Evolutionary conservation across 371 early-diverging fungal species (phyloP), one percentile per base, ranked within the genome.

Genomic region (Smittium mucronatum): DNA sequence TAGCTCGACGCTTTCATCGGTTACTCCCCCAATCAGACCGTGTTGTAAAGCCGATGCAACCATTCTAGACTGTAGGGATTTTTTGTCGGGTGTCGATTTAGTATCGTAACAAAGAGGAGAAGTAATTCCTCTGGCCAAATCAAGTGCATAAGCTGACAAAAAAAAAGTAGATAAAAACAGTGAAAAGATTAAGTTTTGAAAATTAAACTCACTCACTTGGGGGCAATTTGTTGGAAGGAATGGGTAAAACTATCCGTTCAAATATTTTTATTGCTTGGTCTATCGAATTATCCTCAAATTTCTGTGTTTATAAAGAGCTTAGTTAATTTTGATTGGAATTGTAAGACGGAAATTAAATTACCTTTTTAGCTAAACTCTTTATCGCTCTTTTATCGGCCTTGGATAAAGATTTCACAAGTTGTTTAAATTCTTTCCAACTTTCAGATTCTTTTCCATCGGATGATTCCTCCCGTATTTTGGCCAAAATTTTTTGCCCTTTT

Each of bases 51-150:
- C 88, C 33, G 88, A 81, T 2, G 87, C 84, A 2, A 84, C 84
- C 88, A 90, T 87, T 36, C 90, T 79, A n/a, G 86, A 80, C 70
- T 82, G 83, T 63, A 90, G 76, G 2, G 86, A 81, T 15, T 88
- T 86, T 33, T 85, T 83, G 70, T 83, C 81, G 0, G 90, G 90
- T 32, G 87, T 75, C 58, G 87, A 86, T 70, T 88, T 89, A 2
- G 88, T 77, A 75, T 88, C 88, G 64, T 78, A 82, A 58, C 89
- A 88, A 57, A 89, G 77, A 1, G 90, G 87, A 2, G 87, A 85
- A 65, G 86, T 80, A 5, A 87, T 74, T 0, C 88, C 89, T 73
- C 85, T 81, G 69, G 88, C 84, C 72, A 87, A 87, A 71, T 87
- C 88, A 66, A 83, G 77, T 65, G 80, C 82, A 58, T 82, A 82